Percentiles rank a stretch among this genome's conserved stretches.
Conservation (phyloP, 1,284 basidiomycete genomes). For the Ceratobasidium sp. region DNA sequence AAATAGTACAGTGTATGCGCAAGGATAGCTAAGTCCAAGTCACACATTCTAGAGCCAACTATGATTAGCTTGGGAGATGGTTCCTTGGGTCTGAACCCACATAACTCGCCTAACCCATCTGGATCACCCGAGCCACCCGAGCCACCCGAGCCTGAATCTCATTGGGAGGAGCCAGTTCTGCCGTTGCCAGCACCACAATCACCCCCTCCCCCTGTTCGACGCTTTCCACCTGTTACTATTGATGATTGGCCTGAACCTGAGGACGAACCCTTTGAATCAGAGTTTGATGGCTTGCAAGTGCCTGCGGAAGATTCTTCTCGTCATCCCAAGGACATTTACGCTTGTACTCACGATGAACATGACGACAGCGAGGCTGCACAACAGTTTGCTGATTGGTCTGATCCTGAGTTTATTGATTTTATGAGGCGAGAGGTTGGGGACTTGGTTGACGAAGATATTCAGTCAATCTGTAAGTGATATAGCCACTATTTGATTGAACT, state of each 20-base stretch:
- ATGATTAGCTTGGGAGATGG: no score
- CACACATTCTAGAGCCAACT: no score
- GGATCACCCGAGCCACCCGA: background rate
- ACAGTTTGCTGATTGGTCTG: background rate
- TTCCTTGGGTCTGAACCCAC: background rate
- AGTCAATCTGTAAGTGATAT: constrained; percentile 4
- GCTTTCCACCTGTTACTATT: background rate
- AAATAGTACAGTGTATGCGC: background rate
- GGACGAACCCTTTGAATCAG: background rate
- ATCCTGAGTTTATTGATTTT: background rate
- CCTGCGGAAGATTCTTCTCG: background rate
- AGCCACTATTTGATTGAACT: background rate
- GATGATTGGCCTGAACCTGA: constrained; percentile 1
- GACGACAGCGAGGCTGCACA: background rate
- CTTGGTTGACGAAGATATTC: background rate
- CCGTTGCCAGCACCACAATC: background rate
- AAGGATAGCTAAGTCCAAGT: background rate
- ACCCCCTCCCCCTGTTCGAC: background rate
- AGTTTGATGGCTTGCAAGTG: background rate
- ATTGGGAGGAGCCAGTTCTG: no score
- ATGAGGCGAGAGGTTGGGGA: background rate
- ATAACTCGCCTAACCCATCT: background rate
- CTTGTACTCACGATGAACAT: background rate
- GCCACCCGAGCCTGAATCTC: background rate
- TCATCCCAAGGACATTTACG: background rate